Percentiles rank a stretch among this genome's conserved stretches.
Conservation (phyloP, 2,329 filamentous ascomycete species). For the Cladosporium sphaerospermum region DNA sequence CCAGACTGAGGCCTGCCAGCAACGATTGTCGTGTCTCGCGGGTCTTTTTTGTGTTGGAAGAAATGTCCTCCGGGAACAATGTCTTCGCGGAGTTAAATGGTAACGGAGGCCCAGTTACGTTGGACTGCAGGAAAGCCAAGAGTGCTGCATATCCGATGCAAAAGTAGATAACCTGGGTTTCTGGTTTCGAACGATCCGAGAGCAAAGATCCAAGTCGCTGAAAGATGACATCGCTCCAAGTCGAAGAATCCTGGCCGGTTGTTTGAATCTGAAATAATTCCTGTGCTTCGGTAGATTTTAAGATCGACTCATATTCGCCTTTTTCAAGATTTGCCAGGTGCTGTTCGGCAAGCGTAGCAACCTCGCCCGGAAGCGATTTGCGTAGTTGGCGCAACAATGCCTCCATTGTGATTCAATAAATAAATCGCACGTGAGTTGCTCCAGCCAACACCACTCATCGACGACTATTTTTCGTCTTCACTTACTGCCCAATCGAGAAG, state of each 20-base stretch:
- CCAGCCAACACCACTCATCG: neutral
- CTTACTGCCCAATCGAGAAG: conserved; percentile 9
- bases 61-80: conserved; percentile 46
- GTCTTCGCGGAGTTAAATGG: conserved; percentile 47
- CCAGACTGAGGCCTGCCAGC: conserved; percentile 64
- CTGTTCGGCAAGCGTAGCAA: conserved; percentile 32
- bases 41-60: conserved; percentile 29
- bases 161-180: conserved; percentile 39
- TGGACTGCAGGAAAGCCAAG: conserved; percentile 75
- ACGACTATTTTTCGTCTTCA: conserved; percentile 4
- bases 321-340: conserved; percentile 35
- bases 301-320: conserved; percentile 37
- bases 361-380: conserved; percentile 36
- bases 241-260: neutral
- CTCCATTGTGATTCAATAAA: conserved; percentile 23
- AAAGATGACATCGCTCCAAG: conserved; percentile 43
- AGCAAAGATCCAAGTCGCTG: conserved; percentile 36
- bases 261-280: conserved; percentile 2
- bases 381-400: conserved; percentile 37
- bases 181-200: conserved; percentile 31
- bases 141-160: conserved; percentile 63
- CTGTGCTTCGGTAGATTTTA: conserved; percentile 33
- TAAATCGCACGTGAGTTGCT: too few species aligned
- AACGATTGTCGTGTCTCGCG: conserved; percentile 51
- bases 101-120: conserved; percentile 82